These are phyloP conservation scores for Ascochyta rabiei DNA, from an alignment of 2,329 filamentous ascomycete species.

Conservation along the genomic window DNA sequence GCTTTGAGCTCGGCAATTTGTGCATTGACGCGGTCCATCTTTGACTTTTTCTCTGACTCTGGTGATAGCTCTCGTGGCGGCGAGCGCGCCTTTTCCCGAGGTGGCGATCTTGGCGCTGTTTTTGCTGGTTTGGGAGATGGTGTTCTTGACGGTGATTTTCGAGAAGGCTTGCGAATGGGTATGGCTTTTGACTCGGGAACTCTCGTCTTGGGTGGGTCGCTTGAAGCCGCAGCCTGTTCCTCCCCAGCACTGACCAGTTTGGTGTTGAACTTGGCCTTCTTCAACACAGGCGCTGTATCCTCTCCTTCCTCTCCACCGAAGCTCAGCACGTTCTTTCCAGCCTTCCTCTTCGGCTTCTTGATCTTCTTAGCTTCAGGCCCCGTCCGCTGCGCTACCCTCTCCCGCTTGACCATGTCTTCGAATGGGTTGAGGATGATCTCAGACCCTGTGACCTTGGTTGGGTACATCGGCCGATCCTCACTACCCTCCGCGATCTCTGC, in stretches of 20 bases:
- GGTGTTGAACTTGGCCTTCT: conserved; percentile 80
- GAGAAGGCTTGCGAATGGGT: conserved; percentile 40
- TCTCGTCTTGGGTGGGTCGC: conserved; percentile 27
- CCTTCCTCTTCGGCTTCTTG: conserved; percentile 70
- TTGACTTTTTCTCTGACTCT: conserved; percentile 46
- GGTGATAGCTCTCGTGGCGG: conserved; percentile 50
- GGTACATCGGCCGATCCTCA: conserved; percentile 83
- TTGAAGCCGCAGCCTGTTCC: conserved; percentile 50
- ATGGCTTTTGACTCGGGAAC: conserved; percentile 33
- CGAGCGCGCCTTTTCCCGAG: conserved; percentile 24
- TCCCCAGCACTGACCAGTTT: conserved; percentile 65
- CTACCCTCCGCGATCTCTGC: conserved; percentile 77
- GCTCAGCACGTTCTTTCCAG: conserved; percentile 76
- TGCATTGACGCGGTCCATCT: conserved; percentile 74
- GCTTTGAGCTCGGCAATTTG: conserved; percentile 82
- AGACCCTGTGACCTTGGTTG: conserved; percentile 74
- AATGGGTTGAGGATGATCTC: conserved; percentile 85
- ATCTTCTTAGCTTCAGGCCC: conserved; percentile 52
- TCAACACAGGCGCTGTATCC: conserved; percentile 64
- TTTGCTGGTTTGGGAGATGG: conserved; percentile 29
- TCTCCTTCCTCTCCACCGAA: conserved; percentile 72
- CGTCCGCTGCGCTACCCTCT: conserved; percentile 60
- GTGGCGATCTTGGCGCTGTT: conserved; percentile 21
- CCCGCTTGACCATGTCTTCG: conserved; percentile 76
- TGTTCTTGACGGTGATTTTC: conserved; percentile 33